Evolutionary conservation across 2,329 filamentous ascomycete species (phyloP), one percentile per base, ranked within the genome.

Genomic region (Pestalotiopsis sp.): DNA sequence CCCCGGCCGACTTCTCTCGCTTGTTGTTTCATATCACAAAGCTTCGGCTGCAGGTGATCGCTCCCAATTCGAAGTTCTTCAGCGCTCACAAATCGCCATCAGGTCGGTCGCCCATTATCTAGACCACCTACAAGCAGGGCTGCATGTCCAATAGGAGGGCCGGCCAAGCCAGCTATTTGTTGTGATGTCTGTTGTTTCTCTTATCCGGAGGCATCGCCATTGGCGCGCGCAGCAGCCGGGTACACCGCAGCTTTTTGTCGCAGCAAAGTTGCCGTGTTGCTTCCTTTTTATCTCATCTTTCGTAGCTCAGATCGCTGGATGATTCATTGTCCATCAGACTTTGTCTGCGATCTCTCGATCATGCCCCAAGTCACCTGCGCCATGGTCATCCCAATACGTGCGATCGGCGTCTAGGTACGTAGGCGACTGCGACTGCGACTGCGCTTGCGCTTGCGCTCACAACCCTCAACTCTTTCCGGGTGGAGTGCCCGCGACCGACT

Each of bases 11-110:
- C 23, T 36, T 52, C 39, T 59, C 13, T 61, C 52, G 58, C 39
- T 61, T 52, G n/a, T 13, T 36, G 65, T 67, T 67, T 67, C 65
- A 67, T 61, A 41, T 68, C 52, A 36, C 66, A 64, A 67, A 68
- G 66, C 58, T 68, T 39, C 61, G 36, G 61, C 59, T 69, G 68
- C 68, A 65, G 59, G 59, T 59, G 65, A 69, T 69, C 65, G 68
- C 52, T 62, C 52, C 17, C 64, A 17, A 23, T 23, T 57, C 65
- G 41, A 64, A 59, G 65, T 67, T 61, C 65, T 67, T 61, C 65
- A 59, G 63, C 39, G 63, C 20, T 39, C 23, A 11, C 45, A 25
- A 23, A 36, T 36, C 9, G 31, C 31, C 31, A 36, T 36, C 31
- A 66, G 20, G 27, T 6, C 39, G 65, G 63, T 58, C 67, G 61